Conservation (phyloP, 2,329 filamentous ascomycete genomes). For the Diplodia intermedia region DNA sequence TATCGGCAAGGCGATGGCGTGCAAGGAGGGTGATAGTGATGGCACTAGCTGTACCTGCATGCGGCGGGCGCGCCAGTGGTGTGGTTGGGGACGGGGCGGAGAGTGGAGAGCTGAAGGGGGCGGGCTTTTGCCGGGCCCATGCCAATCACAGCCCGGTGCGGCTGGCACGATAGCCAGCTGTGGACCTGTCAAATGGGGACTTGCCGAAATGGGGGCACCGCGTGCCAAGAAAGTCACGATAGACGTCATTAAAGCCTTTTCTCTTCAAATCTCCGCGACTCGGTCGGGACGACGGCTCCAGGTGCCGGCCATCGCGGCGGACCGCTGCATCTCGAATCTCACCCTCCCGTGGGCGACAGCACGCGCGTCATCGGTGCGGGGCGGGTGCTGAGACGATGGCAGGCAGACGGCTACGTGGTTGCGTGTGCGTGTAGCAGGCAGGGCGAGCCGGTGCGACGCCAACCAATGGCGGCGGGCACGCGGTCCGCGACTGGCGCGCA, state of each 20-base stretch:
- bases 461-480: conserved; percentile 19
- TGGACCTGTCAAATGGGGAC: conserved; percentile 12
- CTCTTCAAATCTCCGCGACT: conserved; percentile 23
- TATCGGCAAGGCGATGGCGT: not conserved
- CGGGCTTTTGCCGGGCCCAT: not conserved
- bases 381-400: not conserved
- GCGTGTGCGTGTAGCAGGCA: conserved; percentile 8
- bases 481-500: not conserved
- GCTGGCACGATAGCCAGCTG: not conserved
- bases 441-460: not conserved
- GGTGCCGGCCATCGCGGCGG: not conserved
- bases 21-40: not conserved
- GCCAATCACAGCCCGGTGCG: conserved; percentile 16
- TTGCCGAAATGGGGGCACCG: conserved; percentile 16
- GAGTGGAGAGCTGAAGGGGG: conserved; percentile 17
- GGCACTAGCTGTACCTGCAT: conserved; percentile 21
- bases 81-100: conserved; percentile 8
- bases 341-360: too few species aligned
- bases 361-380: not conserved
- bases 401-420: not conserved
- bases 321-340: not conserved
- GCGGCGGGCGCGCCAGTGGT: conserved; percentile 12
- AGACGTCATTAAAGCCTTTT: conserved; percentile 20
- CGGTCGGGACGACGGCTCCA: not conserved
- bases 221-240: conserved; percentile 21